These are phyloP conservation scores for Mucor lusitanicus DNA, from an alignment of 371 early-diverging fungal genomes.

Conservation along the genomic window DNA sequence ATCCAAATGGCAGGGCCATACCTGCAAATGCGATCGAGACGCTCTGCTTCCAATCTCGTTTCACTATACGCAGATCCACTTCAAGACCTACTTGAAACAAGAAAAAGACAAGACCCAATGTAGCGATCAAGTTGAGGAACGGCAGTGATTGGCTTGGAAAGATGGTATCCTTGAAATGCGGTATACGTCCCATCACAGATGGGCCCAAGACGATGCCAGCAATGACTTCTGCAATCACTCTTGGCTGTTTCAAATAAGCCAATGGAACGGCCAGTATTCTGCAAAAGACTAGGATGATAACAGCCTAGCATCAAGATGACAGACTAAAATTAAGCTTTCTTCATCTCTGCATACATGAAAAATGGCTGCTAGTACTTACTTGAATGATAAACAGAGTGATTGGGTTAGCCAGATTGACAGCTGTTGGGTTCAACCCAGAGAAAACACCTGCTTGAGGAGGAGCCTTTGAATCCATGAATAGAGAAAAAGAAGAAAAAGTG, in stretches of 20 bases:
- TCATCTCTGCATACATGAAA: not conserved
- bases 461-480: constrained; percentile 17
- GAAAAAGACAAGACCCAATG: constrained; percentile 88
- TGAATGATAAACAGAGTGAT: constrained; percentile 71
- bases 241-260: constrained; percentile 65
- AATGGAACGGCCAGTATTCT: constrained; percentile 64
- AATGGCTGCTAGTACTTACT: constrained; percentile 25
- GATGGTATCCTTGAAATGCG: constrained; percentile 59
- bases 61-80: constrained; percentile 61
- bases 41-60: constrained; percentile 45
- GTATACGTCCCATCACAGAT: constrained; percentile 74
- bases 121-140: constrained; percentile 76
- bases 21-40: constrained; percentile 68
- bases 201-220: constrained; percentile 82
- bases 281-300: constrained; percentile 68
- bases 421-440: constrained; percentile 65
- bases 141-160: constrained; percentile 70
- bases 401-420: constrained; percentile 54
- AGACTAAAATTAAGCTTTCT: not conserved
- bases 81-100: constrained; percentile 89
- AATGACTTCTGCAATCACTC: constrained; percentile 79
- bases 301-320: constrained; percentile 38
- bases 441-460: constrained; percentile 63
- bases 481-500: not conserved
- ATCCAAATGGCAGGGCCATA: constrained; percentile 76